These are phyloP conservation scores for Syncephalastrum monosporum DNA, from an alignment of 371 early-diverging fungal species.

Conservation along the genomic window DNA sequence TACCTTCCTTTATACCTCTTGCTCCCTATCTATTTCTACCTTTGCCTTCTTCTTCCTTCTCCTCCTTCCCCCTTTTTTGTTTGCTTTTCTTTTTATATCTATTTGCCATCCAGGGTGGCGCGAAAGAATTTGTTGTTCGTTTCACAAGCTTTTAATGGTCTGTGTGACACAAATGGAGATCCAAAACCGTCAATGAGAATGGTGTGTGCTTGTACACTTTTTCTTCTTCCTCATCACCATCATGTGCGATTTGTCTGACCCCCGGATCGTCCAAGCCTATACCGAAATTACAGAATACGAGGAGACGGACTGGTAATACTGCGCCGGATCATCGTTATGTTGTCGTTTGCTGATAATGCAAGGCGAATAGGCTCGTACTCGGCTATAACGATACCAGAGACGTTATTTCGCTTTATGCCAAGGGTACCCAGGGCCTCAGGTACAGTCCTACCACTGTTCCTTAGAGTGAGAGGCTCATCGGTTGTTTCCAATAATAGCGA, in stretches of 20 bases:
- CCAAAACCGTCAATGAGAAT: too few relatives aligned
- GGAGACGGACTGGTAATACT: conserved; percentile 54
- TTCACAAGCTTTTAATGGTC: too few relatives aligned
- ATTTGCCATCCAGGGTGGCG: too few relatives aligned
- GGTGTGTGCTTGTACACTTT: conserved; percentile 2
- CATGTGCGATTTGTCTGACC: conserved; percentile 73
- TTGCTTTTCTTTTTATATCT: conserved; percentile 8
- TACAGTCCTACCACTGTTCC: conserved; percentile 7
- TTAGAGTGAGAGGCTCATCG: too few relatives aligned
- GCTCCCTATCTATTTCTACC: conserved; percentile 5
- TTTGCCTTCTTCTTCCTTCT: conserved; percentile 3
- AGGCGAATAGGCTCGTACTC: conserved; percentile 55
- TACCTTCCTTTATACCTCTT: conserved; percentile 10
- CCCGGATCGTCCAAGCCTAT: conserved; percentile 62
- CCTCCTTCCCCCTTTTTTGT: background rate
- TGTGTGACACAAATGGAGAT: too few relatives aligned
- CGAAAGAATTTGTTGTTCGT: too few relatives aligned
- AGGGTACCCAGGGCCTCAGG: conserved; percentile 60
- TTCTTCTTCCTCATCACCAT: conserved; percentile 26
- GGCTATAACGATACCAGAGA: conserved; percentile 72
- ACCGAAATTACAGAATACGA: conserved; percentile 55
- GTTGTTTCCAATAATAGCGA: conserved; percentile 31
- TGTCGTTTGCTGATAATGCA: too few relatives aligned
- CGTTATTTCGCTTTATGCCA: conserved; percentile 62
- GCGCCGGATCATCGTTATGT: background rate